Base-by-base conservation (phyloP, 1,284 basidiomycete genomes). In the Trichosporon sp. region DNA sequence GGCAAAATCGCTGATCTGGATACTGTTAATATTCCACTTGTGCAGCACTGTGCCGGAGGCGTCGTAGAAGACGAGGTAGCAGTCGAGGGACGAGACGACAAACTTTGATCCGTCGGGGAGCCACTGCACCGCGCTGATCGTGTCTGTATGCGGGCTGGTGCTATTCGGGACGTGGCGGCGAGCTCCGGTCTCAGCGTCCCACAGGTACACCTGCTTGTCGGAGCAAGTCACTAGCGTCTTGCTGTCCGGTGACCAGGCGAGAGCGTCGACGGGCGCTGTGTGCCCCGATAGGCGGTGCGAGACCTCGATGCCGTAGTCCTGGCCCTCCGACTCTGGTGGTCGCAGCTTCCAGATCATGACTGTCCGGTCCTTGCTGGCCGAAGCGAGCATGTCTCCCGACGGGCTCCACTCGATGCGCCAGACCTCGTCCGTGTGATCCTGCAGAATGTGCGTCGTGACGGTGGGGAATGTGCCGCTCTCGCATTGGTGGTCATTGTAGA, bases 321-420 rank as follows among this genome's bases (percentile, higher is more conserved):
- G 63, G 4, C 71, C 69, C 23, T 65, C 62, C 33, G 65, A 63
- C 32, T 65, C 61, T 10, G 66, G 59, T 13, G 64, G 66, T 54
- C 44, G 83, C 63, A 92, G 84, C 60, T 85, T 85, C 95, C 95
- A 99, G 60, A 98, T 89, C 67, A 96, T 90, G 8, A 91, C 92
- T 2, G 85, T 85, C 80, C 86, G 87, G 78, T 98, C 95, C 74
- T 86, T 90, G 65, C 95, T 90, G 34, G 89, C 91, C 67, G 89
- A 94, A 14, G 95, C 96, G 36, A 99, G 84, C 72, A 86, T 88
- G 56, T 81, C 81, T 4, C 96, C 95, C 75, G 89, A 88, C 72
- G 93, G 91, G 77, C 93, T 96, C 91, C 95, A 99, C 75, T 89
- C 89, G 66, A 98, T 81, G 73, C 90, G 88, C 95, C 95, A 99